Evolutionary conservation across 2,329 filamentous ascomycete species (phyloP).

Genomic region (Domatiomyces catenatus): DNA sequence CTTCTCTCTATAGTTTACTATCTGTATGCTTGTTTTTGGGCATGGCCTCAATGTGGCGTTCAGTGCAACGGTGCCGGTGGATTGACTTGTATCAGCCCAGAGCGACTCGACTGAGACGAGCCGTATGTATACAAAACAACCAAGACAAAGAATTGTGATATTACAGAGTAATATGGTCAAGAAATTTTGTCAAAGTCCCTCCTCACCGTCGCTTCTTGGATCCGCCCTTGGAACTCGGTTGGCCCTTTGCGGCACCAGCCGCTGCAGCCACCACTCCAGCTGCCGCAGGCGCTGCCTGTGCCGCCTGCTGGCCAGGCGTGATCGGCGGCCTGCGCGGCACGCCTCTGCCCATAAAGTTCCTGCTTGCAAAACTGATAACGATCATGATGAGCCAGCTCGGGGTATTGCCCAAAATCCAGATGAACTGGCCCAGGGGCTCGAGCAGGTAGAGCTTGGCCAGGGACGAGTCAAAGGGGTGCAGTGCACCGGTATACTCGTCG

Average conservation of each 20-base stretch:
- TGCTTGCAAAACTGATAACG: conserved; percentile 43
- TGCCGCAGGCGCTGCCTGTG: not conserved
- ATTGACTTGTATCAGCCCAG: not conserved
- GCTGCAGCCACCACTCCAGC: conserved; percentile 3
- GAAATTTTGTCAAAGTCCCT: not conserved
- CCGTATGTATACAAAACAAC: not conserved
- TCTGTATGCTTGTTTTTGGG: not conserved
- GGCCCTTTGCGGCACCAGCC: conserved; percentile 1
- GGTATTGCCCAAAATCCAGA: conserved; percentile 42
- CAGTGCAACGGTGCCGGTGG: too few species aligned
- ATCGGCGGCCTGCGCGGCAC: conserved; percentile 1
- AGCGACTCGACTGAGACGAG: not conserved
- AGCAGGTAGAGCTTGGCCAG: conserved; percentile 39
- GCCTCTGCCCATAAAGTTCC: conserved; percentile 38
- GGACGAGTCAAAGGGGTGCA: conserved; percentile 46
- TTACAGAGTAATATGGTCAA: not conserved
- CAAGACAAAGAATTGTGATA: not conserved
- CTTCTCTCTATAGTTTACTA: not conserved
- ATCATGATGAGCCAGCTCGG: conserved; percentile 53
- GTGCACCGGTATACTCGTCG: conserved; percentile 39
- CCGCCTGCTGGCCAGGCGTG: not conserved
- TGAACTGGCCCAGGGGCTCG: conserved; percentile 39
- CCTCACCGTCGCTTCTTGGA: conserved; percentile 13
- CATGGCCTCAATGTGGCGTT: not conserved
- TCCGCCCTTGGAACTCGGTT: conserved; percentile 1